These are phyloP conservation scores for Trichophyton simii DNA, from an alignment of 2,329 filamentous ascomycete species.

Conservation along the genomic window DNA sequence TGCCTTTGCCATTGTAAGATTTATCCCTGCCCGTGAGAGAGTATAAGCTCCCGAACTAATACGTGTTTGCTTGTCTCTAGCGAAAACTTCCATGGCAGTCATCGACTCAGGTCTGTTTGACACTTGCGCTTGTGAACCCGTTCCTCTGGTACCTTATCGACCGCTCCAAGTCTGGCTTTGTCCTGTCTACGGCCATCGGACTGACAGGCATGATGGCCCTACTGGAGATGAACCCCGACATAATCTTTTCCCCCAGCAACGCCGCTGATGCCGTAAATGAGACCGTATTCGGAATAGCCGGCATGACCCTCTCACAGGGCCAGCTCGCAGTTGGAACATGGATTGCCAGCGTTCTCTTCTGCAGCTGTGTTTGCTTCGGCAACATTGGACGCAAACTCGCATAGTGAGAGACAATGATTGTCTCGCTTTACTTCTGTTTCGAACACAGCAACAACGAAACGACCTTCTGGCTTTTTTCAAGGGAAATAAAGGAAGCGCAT, in stretches of 20 bases:
- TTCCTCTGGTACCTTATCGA: constrained; percentile 95
- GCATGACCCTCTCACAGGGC: constrained; percentile 35
- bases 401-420: neutral
- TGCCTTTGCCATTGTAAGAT: constrained; percentile 66
- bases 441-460: neutral
- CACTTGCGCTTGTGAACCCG: constrained; percentile 80
- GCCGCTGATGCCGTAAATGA: constrained; percentile 19
- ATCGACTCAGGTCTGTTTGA: constrained; percentile 81
- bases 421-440: neutral
- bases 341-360: constrained; percentile 88
- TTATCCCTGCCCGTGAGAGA: constrained; percentile 14
- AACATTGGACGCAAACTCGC: constrained; percentile 72
- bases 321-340: constrained; percentile 57
- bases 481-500: neutral
- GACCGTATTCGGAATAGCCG: constrained; percentile 25
- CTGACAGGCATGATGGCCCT: constrained; percentile 61
- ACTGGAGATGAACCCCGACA: constrained; percentile 61
- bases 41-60: neutral
- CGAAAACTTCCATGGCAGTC: constrained; percentile 87
- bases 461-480: neutral
- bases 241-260: constrained; percentile 57
- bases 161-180: constrained; percentile 70
- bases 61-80: constrained; percentile 32
- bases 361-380: constrained; percentile 88
- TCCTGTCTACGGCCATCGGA: constrained; percentile 63